Conservation (phyloP, 2,329 filamentous ascomycete genomes). For the Cercospora berteroae region DNA sequence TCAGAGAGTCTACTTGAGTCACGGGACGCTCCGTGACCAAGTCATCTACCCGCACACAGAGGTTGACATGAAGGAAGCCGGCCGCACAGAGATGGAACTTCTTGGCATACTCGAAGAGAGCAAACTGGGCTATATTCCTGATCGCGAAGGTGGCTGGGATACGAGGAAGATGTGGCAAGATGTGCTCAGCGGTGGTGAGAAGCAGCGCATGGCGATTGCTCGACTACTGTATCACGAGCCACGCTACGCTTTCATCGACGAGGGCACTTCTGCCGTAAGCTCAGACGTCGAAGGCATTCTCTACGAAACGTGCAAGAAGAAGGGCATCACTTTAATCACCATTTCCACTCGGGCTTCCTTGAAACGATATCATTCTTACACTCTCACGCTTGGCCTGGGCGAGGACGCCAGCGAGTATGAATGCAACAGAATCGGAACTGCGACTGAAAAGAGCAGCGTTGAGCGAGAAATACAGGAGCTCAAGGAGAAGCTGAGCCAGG, state of each 20-base stretch:
- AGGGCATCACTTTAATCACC: slow-evolving; percentile 87
- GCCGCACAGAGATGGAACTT: slow-evolving; percentile 74
- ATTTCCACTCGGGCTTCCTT: slow-evolving; percentile 92
- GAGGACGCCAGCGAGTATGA: slow-evolving; percentile 84
- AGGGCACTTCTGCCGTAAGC: slow-evolving; percentile 90
- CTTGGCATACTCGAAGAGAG: slow-evolving; percentile 77
- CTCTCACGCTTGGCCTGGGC: slow-evolving; percentile 79
- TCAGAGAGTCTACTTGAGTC: slow-evolving; percentile 86
- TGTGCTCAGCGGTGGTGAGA: slow-evolving; percentile 93
- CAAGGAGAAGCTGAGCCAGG: slow-evolving; percentile 72
- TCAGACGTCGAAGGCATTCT: slow-evolving; percentile 91
- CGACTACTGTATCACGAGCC: slow-evolving; percentile 92
- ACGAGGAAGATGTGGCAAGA: slow-evolving; percentile 98
- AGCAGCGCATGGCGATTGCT: slow-evolving; percentile 91
- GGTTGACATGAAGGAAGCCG: slow-evolving; percentile 83
- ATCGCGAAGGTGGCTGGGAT: slow-evolving; percentile 94
- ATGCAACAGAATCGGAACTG: slow-evolving; percentile 89
- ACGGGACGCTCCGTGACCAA: slow-evolving; percentile 91
- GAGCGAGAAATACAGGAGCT: slow-evolving; percentile 88
- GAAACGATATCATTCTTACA: slow-evolving; percentile 93
- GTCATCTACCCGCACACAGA: slow-evolving; percentile 97
- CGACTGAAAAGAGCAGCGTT: slow-evolving; percentile 86
- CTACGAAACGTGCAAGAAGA: slow-evolving; percentile 90
- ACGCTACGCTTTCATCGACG: slow-evolving; percentile 88
- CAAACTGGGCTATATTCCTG: slow-evolving; percentile 80